Conservation (phyloP, 2,329 filamentous ascomycete genomes). For the Ophiostoma australiae region DNA sequence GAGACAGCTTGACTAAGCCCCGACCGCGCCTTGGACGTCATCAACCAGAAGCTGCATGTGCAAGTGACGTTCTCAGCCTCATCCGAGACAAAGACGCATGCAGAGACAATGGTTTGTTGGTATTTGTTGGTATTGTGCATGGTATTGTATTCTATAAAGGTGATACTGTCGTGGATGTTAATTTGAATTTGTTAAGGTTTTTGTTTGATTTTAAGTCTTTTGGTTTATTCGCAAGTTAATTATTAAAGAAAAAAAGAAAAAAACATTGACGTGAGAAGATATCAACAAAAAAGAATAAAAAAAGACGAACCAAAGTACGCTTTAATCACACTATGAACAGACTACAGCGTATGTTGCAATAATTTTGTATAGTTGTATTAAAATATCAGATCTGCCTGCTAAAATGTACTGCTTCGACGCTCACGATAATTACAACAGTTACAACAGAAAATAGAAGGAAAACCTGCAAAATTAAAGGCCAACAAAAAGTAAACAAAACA, state of each 20-base stretch:
- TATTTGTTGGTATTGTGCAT: not conserved
- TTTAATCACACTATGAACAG: no score
- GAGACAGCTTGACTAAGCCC: not conserved
- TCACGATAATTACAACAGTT: not conserved
- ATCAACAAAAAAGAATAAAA: no score
- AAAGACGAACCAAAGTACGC: no score
- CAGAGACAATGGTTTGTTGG: not conserved
- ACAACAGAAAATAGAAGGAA: not conserved
- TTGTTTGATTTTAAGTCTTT: no score
- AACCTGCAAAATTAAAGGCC: not conserved
- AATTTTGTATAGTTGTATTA: not conserved
- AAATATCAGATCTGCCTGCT: not conserved
- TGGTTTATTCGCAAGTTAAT: no score
- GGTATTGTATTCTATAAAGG: no score
- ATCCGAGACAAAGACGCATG: not conserved
- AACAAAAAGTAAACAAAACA: not conserved
- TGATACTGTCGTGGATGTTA: no score
- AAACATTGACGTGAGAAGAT: no score
- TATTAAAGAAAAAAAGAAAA: no score
- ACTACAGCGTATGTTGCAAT: no score
- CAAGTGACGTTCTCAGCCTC: not conserved
- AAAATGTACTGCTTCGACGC: not conserved
- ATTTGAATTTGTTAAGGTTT: no score
- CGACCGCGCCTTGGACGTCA: conserved; percentile 2
- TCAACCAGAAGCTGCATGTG: not conserved